Conservation (phyloP, 495 filamentous ascomycete species). For the Aspergillus heteromorphus region DNA sequence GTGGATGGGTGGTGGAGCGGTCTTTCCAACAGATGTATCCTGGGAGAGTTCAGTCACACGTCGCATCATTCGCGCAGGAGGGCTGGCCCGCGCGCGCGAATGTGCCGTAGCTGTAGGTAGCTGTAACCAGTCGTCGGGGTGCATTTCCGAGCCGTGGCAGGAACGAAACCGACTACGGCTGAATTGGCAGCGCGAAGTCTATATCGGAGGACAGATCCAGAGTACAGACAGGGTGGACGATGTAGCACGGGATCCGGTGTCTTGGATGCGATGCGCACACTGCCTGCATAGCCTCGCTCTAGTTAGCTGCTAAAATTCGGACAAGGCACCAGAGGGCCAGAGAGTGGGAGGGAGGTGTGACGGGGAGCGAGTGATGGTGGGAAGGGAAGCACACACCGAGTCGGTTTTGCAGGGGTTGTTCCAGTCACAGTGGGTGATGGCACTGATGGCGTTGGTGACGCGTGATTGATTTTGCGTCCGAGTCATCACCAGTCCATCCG, state of each 20-base stretch:
- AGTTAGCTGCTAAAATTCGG: neutral
- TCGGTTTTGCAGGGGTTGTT: neutral
- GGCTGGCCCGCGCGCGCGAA: too few species aligned
- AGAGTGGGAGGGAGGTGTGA: neutral
- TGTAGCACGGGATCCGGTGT: neutral
- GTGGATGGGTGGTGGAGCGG: neutral
- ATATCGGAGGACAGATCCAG: too few species aligned
- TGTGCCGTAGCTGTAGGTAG: too few species aligned
- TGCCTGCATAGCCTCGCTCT: neutral
- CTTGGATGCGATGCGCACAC: neutral
- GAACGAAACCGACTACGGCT: too few species aligned
- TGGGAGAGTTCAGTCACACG: neutral
- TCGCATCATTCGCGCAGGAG: neutral
- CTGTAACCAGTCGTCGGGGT: too few species aligned
- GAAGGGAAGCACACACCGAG: neutral
- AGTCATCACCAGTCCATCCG: neutral
- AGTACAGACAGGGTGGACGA: neutral
- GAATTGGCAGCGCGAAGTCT: too few species aligned
- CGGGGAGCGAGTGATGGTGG: neutral
- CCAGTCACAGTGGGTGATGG: neutral
- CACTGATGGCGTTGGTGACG: neutral
- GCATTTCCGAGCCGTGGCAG: too few species aligned
- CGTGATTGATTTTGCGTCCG: slow-evolving; percentile 1
- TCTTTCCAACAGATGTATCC: neutral
- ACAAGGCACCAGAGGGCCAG: neutral